These are phyloP conservation scores for Dryadomyces quercivorus DNA, from an alignment of 2,329 filamentous ascomycete genomes.

Conservation along the genomic window DNA sequence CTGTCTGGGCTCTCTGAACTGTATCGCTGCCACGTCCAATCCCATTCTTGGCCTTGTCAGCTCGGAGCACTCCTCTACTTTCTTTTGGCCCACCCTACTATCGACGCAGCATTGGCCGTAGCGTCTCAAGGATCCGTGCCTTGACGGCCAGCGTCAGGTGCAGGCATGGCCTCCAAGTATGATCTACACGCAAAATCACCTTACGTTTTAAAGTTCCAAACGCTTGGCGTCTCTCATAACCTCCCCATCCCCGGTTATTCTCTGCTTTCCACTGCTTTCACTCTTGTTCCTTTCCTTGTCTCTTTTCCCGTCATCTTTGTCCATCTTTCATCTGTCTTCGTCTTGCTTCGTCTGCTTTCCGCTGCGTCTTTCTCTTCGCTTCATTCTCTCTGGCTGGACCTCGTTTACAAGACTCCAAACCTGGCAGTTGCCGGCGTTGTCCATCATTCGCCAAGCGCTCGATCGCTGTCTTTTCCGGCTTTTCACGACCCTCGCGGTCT, in stretches of 20 bases:
- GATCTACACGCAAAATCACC: not conserved
- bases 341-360: not conserved
- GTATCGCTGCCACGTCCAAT: too few relatives aligned
- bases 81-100: too few relatives aligned
- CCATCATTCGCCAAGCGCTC: not conserved
- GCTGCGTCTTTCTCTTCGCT: not conserved
- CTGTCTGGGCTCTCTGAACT: too few relatives aligned
- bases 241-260: not conserved
- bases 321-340: slow-evolving; percentile 2
- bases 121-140: not conserved
- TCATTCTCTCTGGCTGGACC: not conserved
- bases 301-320: slow-evolving; percentile 2
- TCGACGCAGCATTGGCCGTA: too few relatives aligned
- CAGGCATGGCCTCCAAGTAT: not conserved
- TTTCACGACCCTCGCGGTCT: not conserved
- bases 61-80: too few relatives aligned
- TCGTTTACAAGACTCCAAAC: not conserved
- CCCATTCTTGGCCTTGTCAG: too few relatives aligned
- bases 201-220: not conserved
- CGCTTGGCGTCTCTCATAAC: not conserved
- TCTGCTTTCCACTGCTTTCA: not conserved
- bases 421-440: not conserved
- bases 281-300: slow-evolving; percentile 4
- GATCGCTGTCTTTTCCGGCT: not conserved
- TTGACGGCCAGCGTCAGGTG: not conserved